Conservation (phyloP, 805 yeast species). For the Nakazawaea holstii region DNA sequence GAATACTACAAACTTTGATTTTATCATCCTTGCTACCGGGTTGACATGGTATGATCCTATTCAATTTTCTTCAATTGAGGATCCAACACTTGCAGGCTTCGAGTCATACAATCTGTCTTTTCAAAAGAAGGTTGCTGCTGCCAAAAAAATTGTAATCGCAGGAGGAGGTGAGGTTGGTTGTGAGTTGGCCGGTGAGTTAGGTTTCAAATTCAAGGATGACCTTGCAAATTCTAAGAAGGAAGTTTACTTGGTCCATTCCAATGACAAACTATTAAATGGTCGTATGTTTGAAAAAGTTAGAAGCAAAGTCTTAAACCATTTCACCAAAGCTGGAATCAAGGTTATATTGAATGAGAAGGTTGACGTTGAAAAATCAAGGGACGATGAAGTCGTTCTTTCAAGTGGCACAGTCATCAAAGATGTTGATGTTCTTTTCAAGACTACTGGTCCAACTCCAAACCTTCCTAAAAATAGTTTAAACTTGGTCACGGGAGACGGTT, state of each 20-base stretch:
- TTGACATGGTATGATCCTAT: constrained; percentile 24
- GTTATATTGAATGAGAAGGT: constrained; percentile 13
- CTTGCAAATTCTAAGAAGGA: constrained; percentile 15
- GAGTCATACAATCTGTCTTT: constrained; percentile 13
- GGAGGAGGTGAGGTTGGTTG: constrained; percentile 29
- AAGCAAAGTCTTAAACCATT: not conserved
- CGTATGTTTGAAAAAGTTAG: constrained; percentile 4
- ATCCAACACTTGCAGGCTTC: constrained; percentile 9
- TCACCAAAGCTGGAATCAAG: constrained; percentile 13
- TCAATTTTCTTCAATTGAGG: constrained; percentile 7
- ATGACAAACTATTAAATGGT: constrained; percentile 11
- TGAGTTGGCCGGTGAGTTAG: constrained; percentile 28
- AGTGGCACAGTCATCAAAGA: constrained; percentile 6
- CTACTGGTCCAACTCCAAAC: constrained; percentile 18
- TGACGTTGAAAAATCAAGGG: constrained; percentile 4
- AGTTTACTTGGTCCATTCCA: constrained; percentile 20
- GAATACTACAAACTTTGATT: constrained; percentile 16
- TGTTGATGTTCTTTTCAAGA: constrained; percentile 16
- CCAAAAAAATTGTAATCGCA: constrained; percentile 22
- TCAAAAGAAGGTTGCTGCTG: constrained; percentile 14
- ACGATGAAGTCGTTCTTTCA: not conserved
- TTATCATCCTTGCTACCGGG: constrained; percentile 26
- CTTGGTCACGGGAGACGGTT: constrained; percentile 14
- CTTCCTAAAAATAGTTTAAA: constrained; percentile 17
- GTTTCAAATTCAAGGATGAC: constrained; percentile 15